A percentile compares a stretch with the other conserved stretches of the same genome.
Evolutionary conservation across 257 asterid genomes (phyloP).

Genomic region (Plectranthus barbatus): DNA sequence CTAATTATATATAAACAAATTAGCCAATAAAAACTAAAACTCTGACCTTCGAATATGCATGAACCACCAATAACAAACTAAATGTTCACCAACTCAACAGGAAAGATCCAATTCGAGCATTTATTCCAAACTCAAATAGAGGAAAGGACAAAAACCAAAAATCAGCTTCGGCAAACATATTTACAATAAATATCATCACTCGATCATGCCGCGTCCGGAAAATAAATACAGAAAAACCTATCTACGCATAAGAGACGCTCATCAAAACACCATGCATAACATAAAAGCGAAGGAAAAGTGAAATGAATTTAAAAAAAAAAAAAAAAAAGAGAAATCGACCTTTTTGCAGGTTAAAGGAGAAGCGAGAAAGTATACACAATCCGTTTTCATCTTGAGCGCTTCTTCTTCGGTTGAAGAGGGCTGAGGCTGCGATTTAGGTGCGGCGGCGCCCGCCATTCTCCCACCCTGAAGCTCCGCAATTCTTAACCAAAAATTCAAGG

Average conservation of each 20-base stretch:
- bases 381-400: conserved; percentile 49
- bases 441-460: conserved; percentile 15
- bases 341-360: conserved; percentile 66
- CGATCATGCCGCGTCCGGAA: neutral
- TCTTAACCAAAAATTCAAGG: neutral
- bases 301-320: too few species aligned
- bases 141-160: neutral
- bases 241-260: neutral
- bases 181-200: neutral
- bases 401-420: conserved; percentile 43
- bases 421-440: neutral
- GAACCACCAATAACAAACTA: neutral
- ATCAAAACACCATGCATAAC: neutral
- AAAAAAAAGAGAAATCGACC: conserved; percentile 14
- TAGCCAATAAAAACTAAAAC: neutral
- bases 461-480: neutral
- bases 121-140: neutral
- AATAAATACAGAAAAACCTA: neutral
- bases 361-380: conserved; percentile 63
- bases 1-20: neutral
- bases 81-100: neutral
- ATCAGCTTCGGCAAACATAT: neutral
- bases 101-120: too few species aligned
- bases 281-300: neutral
- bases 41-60: neutral